Base-by-base conservation (phyloP, 495 filamentous ascomycete genomes). In the Beverwykella pulmonaria region DNA sequence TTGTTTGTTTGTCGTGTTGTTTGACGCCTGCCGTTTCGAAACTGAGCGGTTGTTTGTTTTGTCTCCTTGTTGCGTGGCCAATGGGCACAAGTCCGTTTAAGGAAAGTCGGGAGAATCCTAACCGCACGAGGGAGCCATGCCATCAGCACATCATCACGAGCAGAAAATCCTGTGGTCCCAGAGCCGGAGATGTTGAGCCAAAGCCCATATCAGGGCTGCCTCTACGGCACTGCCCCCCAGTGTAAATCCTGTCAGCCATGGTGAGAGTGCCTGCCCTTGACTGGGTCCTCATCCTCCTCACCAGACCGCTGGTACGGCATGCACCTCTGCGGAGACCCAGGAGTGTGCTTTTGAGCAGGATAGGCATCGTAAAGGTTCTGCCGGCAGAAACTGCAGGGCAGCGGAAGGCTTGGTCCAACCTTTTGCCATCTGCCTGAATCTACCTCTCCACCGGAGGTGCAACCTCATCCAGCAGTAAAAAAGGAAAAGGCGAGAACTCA, bases 1-100 rank as follows among this genome's bases (percentile, higher is more conserved):
- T 5, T 34, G 32, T 34, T 34, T 34, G 32, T 34, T 34, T 34
- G 5, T 5, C 6, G 6, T 12, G 12, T 44, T 44, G 39, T 44
- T 44, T 44, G 39, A 12, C 32, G 5, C 2, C 17, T 44, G 39
- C 12, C 32, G 15, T 59, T 59, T 59, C 19, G 29, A 41, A 22
- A n/a, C 52, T 8, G 25, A 17, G 26, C 48, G 6, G 32, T 15
- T 34, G 54, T 57, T 57, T 57, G 22, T 1, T 57, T 44, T 41
- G 30, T 36, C 44, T 48, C 61, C 50, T 48, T 64, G 32, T 57
- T 20, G 52, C 50, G 61, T 32, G 52, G 53, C 61, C 61, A 62
- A 62, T 62, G 59, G 48, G 59, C 59, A 25, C 15, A 2, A 44
- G 54, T 19, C 9, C 39, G 15, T 26, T 4, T 6, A 1, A n/a